Evolutionary conservation across 2,329 filamentous ascomycete genomes (phyloP), one percentile per base, ranked within the genome.

Genomic region (Claviceps africana): DNA sequence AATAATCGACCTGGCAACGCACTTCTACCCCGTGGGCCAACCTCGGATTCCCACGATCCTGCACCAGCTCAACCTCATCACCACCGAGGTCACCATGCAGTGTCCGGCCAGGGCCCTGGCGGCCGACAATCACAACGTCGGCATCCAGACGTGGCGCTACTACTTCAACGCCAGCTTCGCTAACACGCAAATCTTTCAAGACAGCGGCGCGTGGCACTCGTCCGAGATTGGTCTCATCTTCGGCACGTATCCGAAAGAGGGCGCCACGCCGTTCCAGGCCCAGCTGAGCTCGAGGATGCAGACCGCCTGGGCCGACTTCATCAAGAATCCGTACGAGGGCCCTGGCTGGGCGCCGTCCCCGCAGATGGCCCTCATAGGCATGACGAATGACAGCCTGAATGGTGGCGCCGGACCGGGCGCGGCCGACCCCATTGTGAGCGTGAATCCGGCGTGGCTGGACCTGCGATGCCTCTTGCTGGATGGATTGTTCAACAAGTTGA

Each of bases 101-200:
- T 51, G 50, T 33, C 43, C 50, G 6, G 21, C 50, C 8, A 28
- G 37, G 22, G 35, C 22, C 3, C 25, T 51, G 17, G 44, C 50
- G 9, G 8, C 1, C 8, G 50, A 51, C 30, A 45, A 47, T 11
- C 1, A 9, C 5, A 37, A 47, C 10, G 50, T 28, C 10, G 43
- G 33, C n/a, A 52, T 48, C 45, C 21, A 28, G 42, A 48, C 45
- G 17, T 52, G 50, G 50, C 50, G 50, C 28, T 52, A 52, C 45
- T 52, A 33, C 11, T 52, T 52, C 17, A 31, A 52, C 25, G 50
- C 50, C 1, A 39, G 50, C 28, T 52, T 52, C 25, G 13, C 50
- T 45, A 48, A 48, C 28, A 48, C 44, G 13, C 19, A 43, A 22
- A 48, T 48, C 37, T 48, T 48, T 10, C 4, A 21, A 6, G n/a